phyloP scores from a whole-genome alignment of 768 basidiomycete species.

The Trichaptum fuscoviolaceum region DNA sequence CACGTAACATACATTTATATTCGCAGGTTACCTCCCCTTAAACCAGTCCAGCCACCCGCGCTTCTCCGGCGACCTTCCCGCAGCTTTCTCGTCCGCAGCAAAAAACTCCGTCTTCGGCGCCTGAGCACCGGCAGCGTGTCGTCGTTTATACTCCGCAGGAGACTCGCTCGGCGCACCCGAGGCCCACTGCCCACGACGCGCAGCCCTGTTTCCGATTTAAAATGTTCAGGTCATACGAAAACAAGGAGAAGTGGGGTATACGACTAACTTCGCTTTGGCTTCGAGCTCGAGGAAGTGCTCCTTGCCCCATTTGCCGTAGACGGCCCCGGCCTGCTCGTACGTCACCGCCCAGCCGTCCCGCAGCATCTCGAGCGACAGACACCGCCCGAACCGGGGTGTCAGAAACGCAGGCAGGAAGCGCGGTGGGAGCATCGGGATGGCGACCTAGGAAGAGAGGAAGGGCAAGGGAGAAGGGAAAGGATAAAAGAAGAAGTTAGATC shows the following conservation, averaged over 20 bases:
- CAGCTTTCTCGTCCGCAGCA: neutral
- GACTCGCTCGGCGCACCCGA: constrained; percentile 50
- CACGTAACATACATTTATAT: neutral
- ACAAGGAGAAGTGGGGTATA: neutral
- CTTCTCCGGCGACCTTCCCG: neutral
- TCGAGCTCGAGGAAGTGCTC: constrained; percentile 60
- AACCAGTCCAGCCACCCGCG: neutral
- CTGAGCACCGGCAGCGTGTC: constrained; percentile 35
- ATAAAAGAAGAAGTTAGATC: neutral
- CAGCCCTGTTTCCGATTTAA: constrained; percentile 34
- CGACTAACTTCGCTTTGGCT: constrained; percentile 57
- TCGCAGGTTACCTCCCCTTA: neutral
- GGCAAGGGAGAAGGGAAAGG: neutral
- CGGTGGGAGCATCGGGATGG: constrained; percentile 52
- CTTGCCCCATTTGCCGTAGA: constrained; percentile 67
- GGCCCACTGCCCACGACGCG: constrained; percentile 73
- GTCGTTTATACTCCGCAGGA: constrained; percentile 77
- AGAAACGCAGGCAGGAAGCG: constrained; percentile 48
- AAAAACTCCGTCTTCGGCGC: neutral
- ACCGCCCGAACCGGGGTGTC: constrained; percentile 32
- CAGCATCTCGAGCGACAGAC: constrained; percentile 69
- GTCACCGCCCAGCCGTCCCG: constrained; percentile 69
- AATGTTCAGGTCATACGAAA: neutral
- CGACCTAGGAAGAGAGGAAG: constrained; percentile 56
- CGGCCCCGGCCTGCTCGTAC: constrained; percentile 75